A percentile compares a stretch with the other conserved stretches of the same genome.
phyloP scores from a whole-genome alignment of 495 filamentous ascomycete species.

The Darksidea phi region DNA sequence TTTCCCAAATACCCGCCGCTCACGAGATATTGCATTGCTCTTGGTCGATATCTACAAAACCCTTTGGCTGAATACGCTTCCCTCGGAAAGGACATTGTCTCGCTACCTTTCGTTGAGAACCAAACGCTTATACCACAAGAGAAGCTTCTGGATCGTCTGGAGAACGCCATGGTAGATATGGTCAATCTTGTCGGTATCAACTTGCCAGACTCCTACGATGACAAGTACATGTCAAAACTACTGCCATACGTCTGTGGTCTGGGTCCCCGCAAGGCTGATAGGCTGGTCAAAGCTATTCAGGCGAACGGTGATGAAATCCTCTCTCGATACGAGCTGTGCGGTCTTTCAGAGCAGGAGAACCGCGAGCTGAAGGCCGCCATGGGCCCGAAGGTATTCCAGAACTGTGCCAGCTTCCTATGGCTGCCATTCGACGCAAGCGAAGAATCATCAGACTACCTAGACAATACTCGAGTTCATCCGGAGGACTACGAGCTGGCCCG shows the following conservation, averaged over 20 bases:
- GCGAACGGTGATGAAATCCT: slow-evolving; percentile 76
- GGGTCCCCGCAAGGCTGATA: slow-evolving; percentile 85
- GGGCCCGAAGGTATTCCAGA: slow-evolving; percentile 87
- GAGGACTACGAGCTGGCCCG: slow-evolving; percentile 97
- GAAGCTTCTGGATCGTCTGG: slow-evolving; percentile 77
- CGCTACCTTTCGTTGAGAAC: slow-evolving; percentile 81
- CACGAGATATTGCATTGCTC: slow-evolving; percentile 80
- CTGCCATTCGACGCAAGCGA: slow-evolving; percentile 81
- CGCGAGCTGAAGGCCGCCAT: slow-evolving; percentile 62
- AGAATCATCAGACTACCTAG: slow-evolving; percentile 80
- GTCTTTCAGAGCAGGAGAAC: slow-evolving; percentile 69
- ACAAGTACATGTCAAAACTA: slow-evolving; percentile 77
- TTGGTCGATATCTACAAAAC: slow-evolving; percentile 88
- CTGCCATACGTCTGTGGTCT: slow-evolving; percentile 90
- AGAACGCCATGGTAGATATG: slow-evolving; percentile 95
- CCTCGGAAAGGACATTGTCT: slow-evolving; percentile 80
- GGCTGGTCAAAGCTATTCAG: slow-evolving; percentile 86
- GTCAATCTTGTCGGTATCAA: slow-evolving; percentile 95
- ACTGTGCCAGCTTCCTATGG: slow-evolving; percentile 91
- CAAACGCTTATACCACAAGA: slow-evolving; percentile 86
- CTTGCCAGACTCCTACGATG: slow-evolving; percentile 82
- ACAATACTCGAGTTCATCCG: slow-evolving; percentile 94
- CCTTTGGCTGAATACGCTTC: slow-evolving; percentile 95
- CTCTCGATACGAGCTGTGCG: slow-evolving; percentile 80
- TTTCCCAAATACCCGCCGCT: slow-evolving; percentile 74